A percentile compares a stretch with the other conserved stretches of the same genome.
Evolutionary conservation across 305 asterid genomes (phyloP).

Genomic region (Stenogyne calaminthoides): DNA sequence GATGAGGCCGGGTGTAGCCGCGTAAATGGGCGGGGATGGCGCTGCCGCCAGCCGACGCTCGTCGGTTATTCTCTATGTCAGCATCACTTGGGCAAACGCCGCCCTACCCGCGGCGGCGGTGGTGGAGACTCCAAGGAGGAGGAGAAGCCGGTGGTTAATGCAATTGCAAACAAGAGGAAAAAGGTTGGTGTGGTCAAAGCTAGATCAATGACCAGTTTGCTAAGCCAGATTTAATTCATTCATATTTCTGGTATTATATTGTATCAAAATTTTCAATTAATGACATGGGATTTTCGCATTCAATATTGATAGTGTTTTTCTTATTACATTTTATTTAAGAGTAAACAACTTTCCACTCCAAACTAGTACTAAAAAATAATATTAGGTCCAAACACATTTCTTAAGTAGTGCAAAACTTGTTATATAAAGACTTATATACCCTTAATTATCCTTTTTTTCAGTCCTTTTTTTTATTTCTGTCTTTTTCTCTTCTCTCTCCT

Average conservation of each 20-base stretch:
- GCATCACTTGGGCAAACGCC: slow-evolving; percentile 77
- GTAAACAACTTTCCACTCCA: too few relatives aligned
- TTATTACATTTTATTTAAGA: too few relatives aligned
- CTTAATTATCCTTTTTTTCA: too few relatives aligned
- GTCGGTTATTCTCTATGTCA: slow-evolving; percentile 78
- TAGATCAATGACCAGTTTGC: slow-evolving; percentile 65
- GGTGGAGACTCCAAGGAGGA: neutral
- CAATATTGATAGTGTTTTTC: too few relatives aligned
- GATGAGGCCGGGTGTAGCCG: slow-evolving; percentile 97
- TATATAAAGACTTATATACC: too few relatives aligned
- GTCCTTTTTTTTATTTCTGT: too few relatives aligned
- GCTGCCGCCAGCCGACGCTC: slow-evolving; percentile 71
- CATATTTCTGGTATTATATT: too few relatives aligned
- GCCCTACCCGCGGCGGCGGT: slow-evolving; percentile 16
- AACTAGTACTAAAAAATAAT: too few relatives aligned
- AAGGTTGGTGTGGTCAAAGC: slow-evolving; percentile 67
- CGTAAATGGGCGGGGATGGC: slow-evolving; percentile 83
- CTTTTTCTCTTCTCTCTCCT: too few relatives aligned
- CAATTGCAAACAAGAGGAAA: slow-evolving; percentile 51
- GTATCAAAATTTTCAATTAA: too few relatives aligned
- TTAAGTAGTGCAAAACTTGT: too few relatives aligned
- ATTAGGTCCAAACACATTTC: too few relatives aligned
- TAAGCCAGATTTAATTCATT: slow-evolving; percentile 42
- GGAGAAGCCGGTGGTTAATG: slow-evolving; percentile 18
- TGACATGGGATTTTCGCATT: neutral